Evolutionary conservation across 345 rosid genomes (phyloP), one percentile per base, ranked within the genome.

Genomic region (Rhizophora mangle): DNA sequence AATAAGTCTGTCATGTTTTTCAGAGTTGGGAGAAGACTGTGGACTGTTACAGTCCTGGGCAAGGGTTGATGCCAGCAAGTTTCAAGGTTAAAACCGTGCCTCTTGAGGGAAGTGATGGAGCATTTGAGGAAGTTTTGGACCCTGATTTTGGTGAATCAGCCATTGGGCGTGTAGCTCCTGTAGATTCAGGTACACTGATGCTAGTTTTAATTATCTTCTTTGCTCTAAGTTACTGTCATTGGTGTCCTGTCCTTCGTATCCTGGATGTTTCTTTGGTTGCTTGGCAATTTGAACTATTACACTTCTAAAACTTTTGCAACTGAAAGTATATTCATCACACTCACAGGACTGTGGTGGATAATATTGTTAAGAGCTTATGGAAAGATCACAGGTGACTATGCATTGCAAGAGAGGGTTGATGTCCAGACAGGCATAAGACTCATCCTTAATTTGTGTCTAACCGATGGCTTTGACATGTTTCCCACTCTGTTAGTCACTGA

Each of bases 21-120:
- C 62, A 93, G 98, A 93, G 98, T 79, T 93, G 98, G 98, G 97
- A 93, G 89, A 93, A 91, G 82, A 93, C 98, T 46, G 98, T 93
- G 62, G 97, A 93, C 86, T 93, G 97, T 78, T 79, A 93, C 72
- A 93, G 94, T 80, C 98, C 98, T 36, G 98, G 97, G 63, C 97
- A 88, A 67, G 98, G 97, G 72, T 62, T 93, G 79, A 93, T 93
- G 98, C 98, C 97, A 16, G 97, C 98, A 70, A 93, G 97, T 79
- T 93, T 93, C 75, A 93, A 91, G 85, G 97, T 93, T 76, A 82
- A 79, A 74, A 80, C 77, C 54, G 84, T 69, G 29, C 91, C 97
- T 68, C 81, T 82, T 56, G 96, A 88, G 32, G 92, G 92, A 68
- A 76, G 58, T 49, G 77, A 79, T 64, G 91, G 87, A 65, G 85